These are phyloP conservation scores for Papiliotrema laurentii DNA, from an alignment of 1,284 basidiomycete species.

Conservation along the genomic window DNA sequence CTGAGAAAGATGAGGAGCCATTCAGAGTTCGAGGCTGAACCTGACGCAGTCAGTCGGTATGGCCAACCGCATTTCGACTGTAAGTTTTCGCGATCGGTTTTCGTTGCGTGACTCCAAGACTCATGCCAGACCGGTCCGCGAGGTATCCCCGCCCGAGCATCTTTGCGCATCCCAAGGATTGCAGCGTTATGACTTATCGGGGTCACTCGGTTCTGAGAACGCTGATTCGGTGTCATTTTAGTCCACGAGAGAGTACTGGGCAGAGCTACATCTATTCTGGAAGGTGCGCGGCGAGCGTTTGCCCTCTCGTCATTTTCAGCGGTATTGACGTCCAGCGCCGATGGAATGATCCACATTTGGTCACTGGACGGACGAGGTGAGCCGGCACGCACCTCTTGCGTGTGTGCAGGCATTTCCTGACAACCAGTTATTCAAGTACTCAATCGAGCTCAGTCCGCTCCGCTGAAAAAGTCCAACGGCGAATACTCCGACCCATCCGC, in stretches of 20 bases:
- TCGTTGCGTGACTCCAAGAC: neutral
- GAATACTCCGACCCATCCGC: conserved; percentile 43
- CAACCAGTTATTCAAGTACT: conserved; percentile 52
- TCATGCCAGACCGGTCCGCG: conserved; percentile 58
- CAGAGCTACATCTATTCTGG: conserved; percentile 92
- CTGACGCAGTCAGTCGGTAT: conserved; percentile 52
- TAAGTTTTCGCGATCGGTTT: conserved; percentile 42
- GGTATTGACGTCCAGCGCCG: conserved; percentile 16
- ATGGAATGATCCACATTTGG: conserved; percentile 68
- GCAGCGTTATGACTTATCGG: conserved; percentile 91
- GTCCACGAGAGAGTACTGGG: conserved; percentile 84
- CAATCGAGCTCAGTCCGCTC: conserved; percentile 70
- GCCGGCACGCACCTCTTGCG: conserved; percentile 5
- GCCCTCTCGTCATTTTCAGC: neutral
- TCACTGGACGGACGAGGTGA: conserved; percentile 72
- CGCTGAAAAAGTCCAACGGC: conserved; percentile 54
- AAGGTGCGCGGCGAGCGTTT: conserved; percentile 20
- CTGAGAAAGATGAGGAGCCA: conserved; percentile 83
- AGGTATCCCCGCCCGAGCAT: conserved; percentile 43
- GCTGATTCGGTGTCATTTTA: conserved; percentile 93
- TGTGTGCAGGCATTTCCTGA: neutral
- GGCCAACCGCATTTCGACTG: conserved; percentile 70
- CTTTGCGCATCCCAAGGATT: conserved; percentile 71
- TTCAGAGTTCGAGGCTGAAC: conserved; percentile 61
- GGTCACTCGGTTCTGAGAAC: conserved; percentile 91